phyloP scores from a whole-genome alignment of 805 yeast species.

The Schizosaccharomyces osmophilus region DNA sequence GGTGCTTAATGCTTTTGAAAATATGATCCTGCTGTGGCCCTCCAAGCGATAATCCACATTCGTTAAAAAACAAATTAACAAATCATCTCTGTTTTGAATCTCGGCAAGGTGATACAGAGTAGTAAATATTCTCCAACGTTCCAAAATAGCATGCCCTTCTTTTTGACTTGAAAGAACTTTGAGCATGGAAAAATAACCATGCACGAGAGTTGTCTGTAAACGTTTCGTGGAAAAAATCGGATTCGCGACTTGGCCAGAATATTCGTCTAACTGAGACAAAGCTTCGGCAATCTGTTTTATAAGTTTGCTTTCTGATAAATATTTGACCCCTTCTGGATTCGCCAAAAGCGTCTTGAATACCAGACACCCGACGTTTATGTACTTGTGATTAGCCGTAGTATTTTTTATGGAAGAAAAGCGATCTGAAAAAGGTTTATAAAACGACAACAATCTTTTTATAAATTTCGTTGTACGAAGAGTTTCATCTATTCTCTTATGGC shows the following conservation, averaged over 20 bases:
- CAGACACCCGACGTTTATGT: slow-evolving; percentile 50
- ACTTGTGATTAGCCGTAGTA: slow-evolving; percentile 28
- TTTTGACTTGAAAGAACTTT: slow-evolving; percentile 41
- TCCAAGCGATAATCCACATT: slow-evolving; percentile 35
- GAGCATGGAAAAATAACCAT: slow-evolving; percentile 56
- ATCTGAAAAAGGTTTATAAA: slow-evolving; percentile 75
- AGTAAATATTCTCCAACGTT: slow-evolving; percentile 66
- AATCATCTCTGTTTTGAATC: slow-evolving; percentile 27
- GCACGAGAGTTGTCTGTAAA: slow-evolving; percentile 37
- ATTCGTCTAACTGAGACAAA: slow-evolving; percentile 61
- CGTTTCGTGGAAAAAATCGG: slow-evolving; percentile 44
- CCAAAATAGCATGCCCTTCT: slow-evolving; percentile 44
- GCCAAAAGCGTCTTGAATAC: slow-evolving; percentile 41
- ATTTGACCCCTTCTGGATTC: slow-evolving; percentile 39
- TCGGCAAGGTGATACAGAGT: slow-evolving; percentile 49
- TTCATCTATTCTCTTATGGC: slow-evolving; percentile 53
- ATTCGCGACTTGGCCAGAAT: slow-evolving; percentile 46
- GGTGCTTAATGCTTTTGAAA: slow-evolving; percentile 38
- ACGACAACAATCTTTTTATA: slow-evolving; percentile 58
- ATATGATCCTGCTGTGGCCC: slow-evolving; percentile 42
- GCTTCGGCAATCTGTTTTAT: slow-evolving; percentile 77
- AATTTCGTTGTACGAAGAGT: slow-evolving; percentile 57
- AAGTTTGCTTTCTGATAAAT: slow-evolving; percentile 46
- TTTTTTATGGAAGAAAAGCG: slow-evolving; percentile 37
- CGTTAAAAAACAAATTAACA: slow-evolving; percentile 32